Evolutionary conservation across 139 green algal genomes (phyloP).

Genomic region (Coelastrella sp.): DNA sequence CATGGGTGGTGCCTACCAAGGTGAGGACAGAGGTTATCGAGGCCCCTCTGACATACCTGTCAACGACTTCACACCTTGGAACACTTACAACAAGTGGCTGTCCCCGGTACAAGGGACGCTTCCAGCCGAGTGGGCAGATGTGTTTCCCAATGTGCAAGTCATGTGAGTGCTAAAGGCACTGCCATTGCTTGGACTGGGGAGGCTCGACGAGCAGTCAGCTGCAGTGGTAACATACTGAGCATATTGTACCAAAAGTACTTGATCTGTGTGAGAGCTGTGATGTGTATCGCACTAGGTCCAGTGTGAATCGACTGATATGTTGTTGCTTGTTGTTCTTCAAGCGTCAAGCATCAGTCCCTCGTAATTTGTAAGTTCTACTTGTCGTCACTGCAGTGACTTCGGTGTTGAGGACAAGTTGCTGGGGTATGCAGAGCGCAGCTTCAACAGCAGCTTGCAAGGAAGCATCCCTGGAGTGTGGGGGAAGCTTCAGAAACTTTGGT

Average conservation of each 20-base stretch:
- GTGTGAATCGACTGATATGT: too few species aligned
- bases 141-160: conserved; percentile 32
- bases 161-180: conserved; percentile 21
- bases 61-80: background rate
- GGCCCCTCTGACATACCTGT: background rate
- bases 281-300: too few species aligned
- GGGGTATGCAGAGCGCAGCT: conserved; percentile 9
- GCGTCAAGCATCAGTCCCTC: too few species aligned
- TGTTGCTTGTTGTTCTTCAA: too few species aligned
- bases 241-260: too few species aligned
- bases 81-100: conserved; percentile 34
- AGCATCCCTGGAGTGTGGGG: background rate
- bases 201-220: too few species aligned
- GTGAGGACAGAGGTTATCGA: conserved; percentile 9
- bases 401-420: conserved; percentile 37
- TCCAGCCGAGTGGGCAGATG: conserved; percentile 19
- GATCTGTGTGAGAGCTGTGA: too few species aligned
- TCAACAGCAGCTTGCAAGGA: conserved; percentile 5
- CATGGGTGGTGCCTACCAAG: conserved; percentile 9
- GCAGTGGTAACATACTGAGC: too few species aligned
- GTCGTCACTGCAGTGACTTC: conserved; percentile 14
- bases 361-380: too few species aligned
- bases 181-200: too few species aligned
- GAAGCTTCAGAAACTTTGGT: conserved; percentile 17
- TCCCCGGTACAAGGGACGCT: conserved; percentile 15